Conservation (phyloP, 176 grass and related monocot species). For the Rhynchospora pubera region DNA sequence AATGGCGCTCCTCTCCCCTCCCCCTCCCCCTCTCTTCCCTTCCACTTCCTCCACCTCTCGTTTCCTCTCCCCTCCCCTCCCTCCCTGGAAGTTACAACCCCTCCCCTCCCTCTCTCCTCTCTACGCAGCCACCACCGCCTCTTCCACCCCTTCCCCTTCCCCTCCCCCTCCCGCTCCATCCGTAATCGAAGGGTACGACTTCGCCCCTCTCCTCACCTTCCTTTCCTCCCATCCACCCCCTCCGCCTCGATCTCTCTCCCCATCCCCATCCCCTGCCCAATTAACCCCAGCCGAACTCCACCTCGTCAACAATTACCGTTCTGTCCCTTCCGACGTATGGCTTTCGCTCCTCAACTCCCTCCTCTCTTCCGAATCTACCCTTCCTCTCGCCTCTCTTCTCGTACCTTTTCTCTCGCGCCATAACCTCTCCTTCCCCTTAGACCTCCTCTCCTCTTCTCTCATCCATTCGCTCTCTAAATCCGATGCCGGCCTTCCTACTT, state of each 20-base stretch:
- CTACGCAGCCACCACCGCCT: neutral
- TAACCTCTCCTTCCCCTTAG: constrained; percentile 82
- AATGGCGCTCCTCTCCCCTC: constrained; percentile 21
- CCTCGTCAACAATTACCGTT: constrained; percentile 52
- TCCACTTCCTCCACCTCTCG: constrained; percentile 13
- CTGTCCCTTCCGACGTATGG: constrained; percentile 58
- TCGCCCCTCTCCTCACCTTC: constrained; percentile 64
- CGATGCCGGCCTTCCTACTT: constrained; percentile 46
- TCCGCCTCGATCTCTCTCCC: constrained; percentile 11
- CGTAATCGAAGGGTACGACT: constrained; percentile 44
- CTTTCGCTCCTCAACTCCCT: constrained; percentile 56
- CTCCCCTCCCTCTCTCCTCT: constrained; percentile 23
- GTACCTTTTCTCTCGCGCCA: constrained; percentile 79
- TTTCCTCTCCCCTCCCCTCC: constrained; percentile 25
- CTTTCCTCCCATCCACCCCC: constrained; percentile 30
- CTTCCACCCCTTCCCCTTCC: neutral
- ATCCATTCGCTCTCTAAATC: constrained; percentile 63
- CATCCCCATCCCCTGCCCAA: constrained; percentile 3
- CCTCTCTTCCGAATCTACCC: constrained; percentile 45
- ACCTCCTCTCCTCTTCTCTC: constrained; percentile 80
- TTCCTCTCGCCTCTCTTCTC: constrained; percentile 59
- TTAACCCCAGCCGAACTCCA: constrained; percentile 30
- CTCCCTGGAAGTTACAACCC: neutral
- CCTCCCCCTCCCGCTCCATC: neutral
- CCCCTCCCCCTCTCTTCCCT: neutral